Base-by-base conservation (phyloP, 169 alveolate genomes). In the Theileria parva region DNA sequence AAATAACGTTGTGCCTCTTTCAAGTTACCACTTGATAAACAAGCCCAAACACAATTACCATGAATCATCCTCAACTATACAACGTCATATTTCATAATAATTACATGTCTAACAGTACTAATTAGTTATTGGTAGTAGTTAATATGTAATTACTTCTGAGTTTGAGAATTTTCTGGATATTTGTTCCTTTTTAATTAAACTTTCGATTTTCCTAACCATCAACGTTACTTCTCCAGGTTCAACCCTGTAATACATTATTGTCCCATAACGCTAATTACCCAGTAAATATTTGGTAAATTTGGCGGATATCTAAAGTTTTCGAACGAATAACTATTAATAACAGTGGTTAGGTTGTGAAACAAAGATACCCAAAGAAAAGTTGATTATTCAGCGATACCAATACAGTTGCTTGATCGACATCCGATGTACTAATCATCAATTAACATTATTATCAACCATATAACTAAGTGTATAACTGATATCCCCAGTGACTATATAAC, bases 181-280 rank as follows among this genome's bases (percentile, higher is more conserved):
- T 50, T 69, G 77, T 32, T 69, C 77, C 66, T 69, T 69, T 57
- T 69, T 69, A 15, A 69, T 34, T 50, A 69, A 69, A 7, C 8
- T 27, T 69, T 69, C 77, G 25, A 69, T 69, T 50, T 69, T 69
- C 25, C 25, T 70, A 34, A 69, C 48, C 25, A 69, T 34, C 27
- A 13, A 28, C 25, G 25, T 23, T 50, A 69, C 48, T 64, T 64
- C 60, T 13, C 9, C 72, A n/a, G 37, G 27, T 17, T 69, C 66
- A 51, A 15, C 25, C 11, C 77, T 69, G 51, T 55, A 55, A 37
- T 37, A 6, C 48, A 37, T 37, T 37, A 37, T 37, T n/a, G n/a
- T n/a, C n/a, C n/a, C n/a, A n/a, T n/a, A n/a, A n/a, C 48, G 4
- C 48, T 37, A 37, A 37, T 37, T 37, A 37, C 4, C 8, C 48